phyloP scores from a whole-genome alignment of 805 yeast species.

The Pichia ethanolica region DNA sequence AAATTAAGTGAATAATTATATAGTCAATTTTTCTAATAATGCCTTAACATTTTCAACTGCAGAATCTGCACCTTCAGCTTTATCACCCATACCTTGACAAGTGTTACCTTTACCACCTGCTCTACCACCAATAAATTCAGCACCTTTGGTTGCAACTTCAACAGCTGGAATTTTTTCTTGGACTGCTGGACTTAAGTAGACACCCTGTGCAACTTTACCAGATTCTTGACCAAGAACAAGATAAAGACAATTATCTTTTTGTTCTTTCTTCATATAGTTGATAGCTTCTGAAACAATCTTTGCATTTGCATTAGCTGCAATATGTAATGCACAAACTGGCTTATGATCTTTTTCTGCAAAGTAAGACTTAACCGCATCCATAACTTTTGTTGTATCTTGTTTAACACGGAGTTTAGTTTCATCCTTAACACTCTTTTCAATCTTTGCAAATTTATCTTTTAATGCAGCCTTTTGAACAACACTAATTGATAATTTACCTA shows the following conservation, averaged over 20 bases:
- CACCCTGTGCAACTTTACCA: constrained; percentile 88
- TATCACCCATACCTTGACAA: constrained; percentile 95
- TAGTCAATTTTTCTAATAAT: constrained; percentile 50
- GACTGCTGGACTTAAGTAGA: constrained; percentile 71
- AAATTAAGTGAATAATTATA: constrained; percentile 6
- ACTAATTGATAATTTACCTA: constrained; percentile 77
- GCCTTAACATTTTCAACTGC: constrained; percentile 70
- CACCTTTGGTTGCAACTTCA: constrained; percentile 65
- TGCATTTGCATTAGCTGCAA: constrained; percentile 72
- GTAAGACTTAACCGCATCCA: constrained; percentile 68
- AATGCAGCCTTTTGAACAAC: constrained; percentile 72
- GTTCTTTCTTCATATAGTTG: constrained; percentile 69
- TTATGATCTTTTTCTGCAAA: constrained; percentile 49
- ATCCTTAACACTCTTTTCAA: constrained; percentile 84
- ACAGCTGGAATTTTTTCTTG: constrained; percentile 61
- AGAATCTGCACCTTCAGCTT: constrained; percentile 54
- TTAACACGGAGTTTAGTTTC: constrained; percentile 83
- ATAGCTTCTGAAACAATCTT: constrained; percentile 93
- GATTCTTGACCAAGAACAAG: constrained; percentile 57
- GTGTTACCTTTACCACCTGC: constrained; percentile 98
- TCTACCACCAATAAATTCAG: constrained; percentile 82
- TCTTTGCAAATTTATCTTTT: constrained; percentile 62
- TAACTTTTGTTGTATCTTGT: constrained; percentile 74
- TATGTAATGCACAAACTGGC: constrained; percentile 57
- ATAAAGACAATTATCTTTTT: constrained; percentile 68